Base-by-base conservation (phyloP, 164 flowering plant genomes). In the Euptelea pleiosperma region DNA sequence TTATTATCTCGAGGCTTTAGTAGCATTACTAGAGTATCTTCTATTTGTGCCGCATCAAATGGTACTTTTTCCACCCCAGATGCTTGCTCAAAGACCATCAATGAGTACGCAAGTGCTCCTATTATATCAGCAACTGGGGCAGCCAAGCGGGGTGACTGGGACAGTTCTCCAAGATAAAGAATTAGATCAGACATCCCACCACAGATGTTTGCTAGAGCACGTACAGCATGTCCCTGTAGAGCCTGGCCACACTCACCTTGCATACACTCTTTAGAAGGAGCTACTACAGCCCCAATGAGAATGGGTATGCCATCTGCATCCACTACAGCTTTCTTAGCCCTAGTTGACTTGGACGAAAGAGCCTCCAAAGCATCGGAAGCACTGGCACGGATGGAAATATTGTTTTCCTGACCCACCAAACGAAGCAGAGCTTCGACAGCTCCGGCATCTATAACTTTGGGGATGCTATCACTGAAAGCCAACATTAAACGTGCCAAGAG, bases 181-280 rank as follows among this genome's bases (percentile, higher is more conserved):
- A 87, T 76, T 49, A 91, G 63, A 31, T 79, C 66, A 46, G 84
- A 64, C 89, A 85, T 81, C 30, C 97, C 97, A 62, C 95, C 86
- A 52, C 79, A 84, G 4, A 87, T 79, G 64, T 86, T 84, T 7
- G 97, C 95, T 57, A 91, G 70, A 29, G 97, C 84, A 65, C 45
- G 71, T 24, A 83, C 71, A 10, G 97, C 87, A 76, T 80, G 91
- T 34, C 68, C 73, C 57, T 87, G 95, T 57, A 91, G 79, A 37
- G 75, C 75, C 47, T 70, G 83, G 37, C 86, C 89, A 53, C 61
- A 44, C 61, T 77, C 80, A 52, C 89, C 91, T 70, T 82, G 87
- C 89, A 91, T 80, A 48, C 84, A 69, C 77, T 91, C 97, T 72
- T 87, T 91, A 25, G 96, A 91, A 52, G 97, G 97, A 64, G 97